Evolutionary conservation across 75 land plant species (phyloP), one percentile per base, ranked within the genome.

Genomic region (Sequoiadendron giganteum): DNA sequence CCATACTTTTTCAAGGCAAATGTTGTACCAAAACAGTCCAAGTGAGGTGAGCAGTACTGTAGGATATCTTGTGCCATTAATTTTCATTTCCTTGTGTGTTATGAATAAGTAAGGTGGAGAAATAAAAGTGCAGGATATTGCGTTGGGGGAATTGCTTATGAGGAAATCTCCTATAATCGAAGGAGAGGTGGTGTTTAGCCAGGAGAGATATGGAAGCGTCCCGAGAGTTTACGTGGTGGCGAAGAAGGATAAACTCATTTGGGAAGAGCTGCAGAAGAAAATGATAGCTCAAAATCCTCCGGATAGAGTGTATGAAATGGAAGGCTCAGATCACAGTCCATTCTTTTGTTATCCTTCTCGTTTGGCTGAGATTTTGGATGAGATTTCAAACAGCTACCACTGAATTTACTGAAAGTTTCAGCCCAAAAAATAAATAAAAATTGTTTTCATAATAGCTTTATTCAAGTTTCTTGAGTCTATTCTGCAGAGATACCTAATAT

Each of bases 261-360:
- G 68, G 25, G 72, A 42, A 25, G 80, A 86, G 1, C 77, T 87
- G 45, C 92, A 91, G 85, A 83, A 72, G 15, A 86, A 90, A 91
- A 75, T 88, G 87, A 88, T 94, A 6, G 88, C 87, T 18, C 85
- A 89, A 10, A 72, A 32, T 48, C 85, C 86, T 10, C 86, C 80
- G 15, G 72, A 55, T 1, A 90, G 86, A 36, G 93, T 92, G 72
- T 91, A 81, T 40, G 92, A 87, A 85, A 85, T 94, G 7, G 56
- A 92, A 10, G 88, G 87, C 8, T 89, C 94, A 3, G 95, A 94
- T 89, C 96, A 95, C 73, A 86, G 90, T 88, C 87, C 93, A 18
- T 92, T 94, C 93, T 78, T 94, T 49, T 92, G 92, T 0, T 77
- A 86, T 47, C 90, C 94, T 13, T 2, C 28, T 10, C 86, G 36